These are phyloP conservation scores for Trichoderma semiorbis DNA, from an alignment of 2,329 filamentous ascomycete species.

Conservation along the genomic window DNA sequence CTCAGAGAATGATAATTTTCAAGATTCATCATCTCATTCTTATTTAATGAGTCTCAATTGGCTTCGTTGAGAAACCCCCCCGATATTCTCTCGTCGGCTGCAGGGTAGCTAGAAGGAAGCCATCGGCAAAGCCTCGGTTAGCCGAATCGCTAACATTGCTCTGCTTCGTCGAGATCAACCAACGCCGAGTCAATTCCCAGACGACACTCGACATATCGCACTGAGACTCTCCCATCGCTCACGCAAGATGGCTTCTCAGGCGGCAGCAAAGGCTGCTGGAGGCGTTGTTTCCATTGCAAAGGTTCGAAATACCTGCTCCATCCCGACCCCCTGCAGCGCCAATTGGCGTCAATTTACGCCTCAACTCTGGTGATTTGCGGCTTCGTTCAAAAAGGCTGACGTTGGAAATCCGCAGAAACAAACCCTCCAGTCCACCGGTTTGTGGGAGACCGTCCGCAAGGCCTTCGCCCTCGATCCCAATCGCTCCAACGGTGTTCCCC, in stretches of 20 bases:
- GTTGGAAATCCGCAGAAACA: conserved; percentile 68
- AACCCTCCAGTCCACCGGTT: conserved; percentile 81
- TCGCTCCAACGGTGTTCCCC: conserved; percentile 84
- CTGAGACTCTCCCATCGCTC: conserved; percentile 20
- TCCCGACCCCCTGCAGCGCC: conserved; percentile 16
- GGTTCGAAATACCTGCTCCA: conserved; percentile 40
- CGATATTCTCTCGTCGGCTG: neutral
- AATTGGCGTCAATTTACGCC: neutral
- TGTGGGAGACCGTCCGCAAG: conserved; percentile 82
- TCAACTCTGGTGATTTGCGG: neutral
- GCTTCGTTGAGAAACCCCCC: neutral
- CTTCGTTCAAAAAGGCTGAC: neutral
- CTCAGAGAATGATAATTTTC: neutral
- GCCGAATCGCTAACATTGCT: conserved; percentile 22
- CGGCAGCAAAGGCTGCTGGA: conserved; percentile 52
- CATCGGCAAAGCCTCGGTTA: conserved; percentile 29
- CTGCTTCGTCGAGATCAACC: conserved; percentile 18
- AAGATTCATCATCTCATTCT: neutral
- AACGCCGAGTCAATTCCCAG: conserved; percentile 28
- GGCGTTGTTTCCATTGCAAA: conserved; percentile 55
- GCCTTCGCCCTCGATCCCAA: conserved; percentile 77
- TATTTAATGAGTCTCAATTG: neutral
- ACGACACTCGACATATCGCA: conserved; percentile 5
- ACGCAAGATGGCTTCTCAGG: conserved; percentile 59
- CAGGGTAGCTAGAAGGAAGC: neutral